These are phyloP conservation scores for Rhizopogon vesiculosus DNA, from an alignment of 768 basidiomycete species.

Conservation along the genomic window DNA sequence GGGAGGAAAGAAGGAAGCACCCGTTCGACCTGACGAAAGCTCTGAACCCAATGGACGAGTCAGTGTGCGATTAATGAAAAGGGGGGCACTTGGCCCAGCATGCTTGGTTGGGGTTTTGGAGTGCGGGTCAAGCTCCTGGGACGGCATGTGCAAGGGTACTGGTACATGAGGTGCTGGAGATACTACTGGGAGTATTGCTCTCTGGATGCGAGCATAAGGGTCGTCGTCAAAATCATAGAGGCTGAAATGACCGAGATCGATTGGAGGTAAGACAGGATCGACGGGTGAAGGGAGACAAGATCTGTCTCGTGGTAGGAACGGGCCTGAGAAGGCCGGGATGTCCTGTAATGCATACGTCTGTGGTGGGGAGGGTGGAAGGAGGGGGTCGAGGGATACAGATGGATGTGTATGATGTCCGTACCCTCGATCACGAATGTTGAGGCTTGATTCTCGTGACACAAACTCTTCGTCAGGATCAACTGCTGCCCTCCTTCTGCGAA, in stretches of 20 bases:
- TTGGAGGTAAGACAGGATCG: background rate
- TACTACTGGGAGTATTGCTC: background rate
- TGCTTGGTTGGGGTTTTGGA: background rate
- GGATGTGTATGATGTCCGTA: conserved; percentile 7
- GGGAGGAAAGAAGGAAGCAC: background rate
- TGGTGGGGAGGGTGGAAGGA: conserved; percentile 11
- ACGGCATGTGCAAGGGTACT: background rate
- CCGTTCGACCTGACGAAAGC: background rate
- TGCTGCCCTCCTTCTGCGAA: conserved; percentile 4
- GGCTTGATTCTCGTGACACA: background rate
- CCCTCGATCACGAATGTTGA: background rate
- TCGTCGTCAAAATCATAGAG: background rate
- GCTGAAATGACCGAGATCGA: background rate
- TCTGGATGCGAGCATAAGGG: background rate
- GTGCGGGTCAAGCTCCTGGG: background rate
- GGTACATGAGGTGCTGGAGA: background rate
- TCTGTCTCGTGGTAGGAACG: background rate
- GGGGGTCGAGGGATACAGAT: conserved; percentile 19
- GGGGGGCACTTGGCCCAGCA: background rate
- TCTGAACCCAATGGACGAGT: background rate
- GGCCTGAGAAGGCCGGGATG: conserved; percentile 2
- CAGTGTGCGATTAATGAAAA: background rate
- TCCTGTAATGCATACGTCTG: background rate
- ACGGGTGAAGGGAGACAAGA: background rate
- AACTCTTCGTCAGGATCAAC: background rate